Evolutionary conservation across 2,329 filamentous ascomycete species (phyloP), one percentile per base, ranked within the genome.

Genomic region (Penicillium sp.): DNA sequence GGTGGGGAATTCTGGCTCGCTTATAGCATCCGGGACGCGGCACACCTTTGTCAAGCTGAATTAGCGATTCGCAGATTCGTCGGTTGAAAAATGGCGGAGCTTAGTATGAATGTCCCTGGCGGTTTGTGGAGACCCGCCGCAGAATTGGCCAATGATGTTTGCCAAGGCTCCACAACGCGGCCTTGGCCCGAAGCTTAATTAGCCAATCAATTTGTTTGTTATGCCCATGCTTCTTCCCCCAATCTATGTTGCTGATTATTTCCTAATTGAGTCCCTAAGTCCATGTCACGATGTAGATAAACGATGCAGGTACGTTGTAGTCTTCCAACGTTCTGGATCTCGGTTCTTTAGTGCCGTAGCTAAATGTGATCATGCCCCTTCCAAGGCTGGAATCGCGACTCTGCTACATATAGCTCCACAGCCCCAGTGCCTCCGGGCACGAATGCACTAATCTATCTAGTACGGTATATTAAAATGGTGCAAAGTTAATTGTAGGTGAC

Each of bases 191-290:
- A 39, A 42, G 39, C 39, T 42, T n/a, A 29, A 33, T 26, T n/a
- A 29, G 55, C 55, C 55, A 57, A 57, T 57, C 49, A 53, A 2
- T 39, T 21, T 45, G 23, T 27, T 35, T 37, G 6, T 35, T 49
- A 19, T 23, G 50, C 35, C 43, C 55, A 57, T 57, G 55, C 50
- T 46, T 43, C 35, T 10, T 8, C 44, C 25, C 19, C 16, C n/a
- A 39, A 42, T 42, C 19, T 23, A 42, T 9, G 35, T 11, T 42
- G 39, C 39, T 23, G 39, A 42, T 42, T 42, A 42, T 42, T 42
- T 42, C 39, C 39, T 42, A 7, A 42, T 42, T 14, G 10, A 42
- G 19, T 42, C 19, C 4, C 19, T 11, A 13, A 8, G 5, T n/a
- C 33, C 33, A 37, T 16, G 33, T 7, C 33, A 42, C 9, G 19